Evolutionary conservation across 139 green algal genomes (phyloP).

Genomic region (Parachlorella kessleri): DNA sequence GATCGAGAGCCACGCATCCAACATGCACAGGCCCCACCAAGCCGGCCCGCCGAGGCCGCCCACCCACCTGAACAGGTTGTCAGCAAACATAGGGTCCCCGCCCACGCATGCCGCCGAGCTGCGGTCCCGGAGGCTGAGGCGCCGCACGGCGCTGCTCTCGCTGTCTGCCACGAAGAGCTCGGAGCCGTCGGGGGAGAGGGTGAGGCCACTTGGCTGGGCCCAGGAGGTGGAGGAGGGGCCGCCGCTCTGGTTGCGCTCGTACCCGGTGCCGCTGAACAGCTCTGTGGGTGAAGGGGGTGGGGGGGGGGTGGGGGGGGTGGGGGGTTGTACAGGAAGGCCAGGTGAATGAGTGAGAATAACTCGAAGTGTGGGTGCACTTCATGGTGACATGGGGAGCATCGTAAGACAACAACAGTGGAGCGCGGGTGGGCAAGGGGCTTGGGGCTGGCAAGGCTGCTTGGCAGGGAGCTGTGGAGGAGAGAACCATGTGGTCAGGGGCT

Average conservation of each 20-base stretch:
- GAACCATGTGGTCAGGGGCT: too few species aligned
- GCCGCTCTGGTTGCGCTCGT: constrained; percentile 80
- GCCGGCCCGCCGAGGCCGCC: too few species aligned
- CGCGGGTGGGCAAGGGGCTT: too few species aligned
- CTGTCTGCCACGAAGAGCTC: constrained; percentile 63
- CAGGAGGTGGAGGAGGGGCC: constrained; percentile 52
- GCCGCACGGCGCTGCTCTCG: constrained; percentile 70
- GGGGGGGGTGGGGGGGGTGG: background rate
- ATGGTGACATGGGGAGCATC: too few species aligned
- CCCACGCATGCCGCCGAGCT: constrained; percentile 47
- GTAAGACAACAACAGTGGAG: too few species aligned
- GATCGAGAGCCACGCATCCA: too few species aligned
- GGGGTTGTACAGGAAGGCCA: background rate
- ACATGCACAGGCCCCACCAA: too few species aligned
- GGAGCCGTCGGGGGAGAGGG: constrained; percentile 35
- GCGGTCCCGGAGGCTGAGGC: constrained; percentile 58
- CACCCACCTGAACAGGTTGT: constrained; percentile 75
- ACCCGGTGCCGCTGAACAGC: constrained; percentile 66
- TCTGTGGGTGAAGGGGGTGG: background rate
- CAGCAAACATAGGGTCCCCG: constrained; percentile 73
- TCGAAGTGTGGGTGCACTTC: too few species aligned
- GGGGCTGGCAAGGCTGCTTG: too few species aligned
- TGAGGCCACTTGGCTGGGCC: constrained; percentile 77
- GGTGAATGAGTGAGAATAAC: too few species aligned
- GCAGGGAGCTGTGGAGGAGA: too few species aligned